These are phyloP conservation scores for Boletus speciosus DNA, from an alignment of 768 basidiomycete genomes.

Conservation along the genomic window DNA sequence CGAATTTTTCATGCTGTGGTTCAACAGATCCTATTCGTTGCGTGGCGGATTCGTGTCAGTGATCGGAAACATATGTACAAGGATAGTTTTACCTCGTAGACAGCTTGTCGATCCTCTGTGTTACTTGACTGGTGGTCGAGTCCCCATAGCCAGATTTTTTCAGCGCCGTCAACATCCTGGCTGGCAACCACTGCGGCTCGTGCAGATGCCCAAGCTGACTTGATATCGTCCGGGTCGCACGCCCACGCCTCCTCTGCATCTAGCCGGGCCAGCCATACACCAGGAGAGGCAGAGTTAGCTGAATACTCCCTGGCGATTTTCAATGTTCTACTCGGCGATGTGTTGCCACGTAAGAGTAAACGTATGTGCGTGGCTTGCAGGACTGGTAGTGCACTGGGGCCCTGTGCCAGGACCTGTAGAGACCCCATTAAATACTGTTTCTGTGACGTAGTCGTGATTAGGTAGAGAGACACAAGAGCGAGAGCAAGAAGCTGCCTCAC, in stretches of 20 bases:
- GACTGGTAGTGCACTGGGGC: slow-evolving; percentile 16
- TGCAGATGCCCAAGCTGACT: slow-evolving; percentile 44
- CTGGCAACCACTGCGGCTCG: slow-evolving; percentile 32
- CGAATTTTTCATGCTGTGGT: slow-evolving; percentile 44
- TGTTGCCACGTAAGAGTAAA: slow-evolving; percentile 28
- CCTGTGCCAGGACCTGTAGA: slow-evolving; percentile 36
- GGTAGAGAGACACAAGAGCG: not conserved
- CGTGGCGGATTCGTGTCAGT: slow-evolving; percentile 1
- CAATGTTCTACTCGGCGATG: slow-evolving; percentile 34
- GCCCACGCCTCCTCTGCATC: slow-evolving; percentile 37
- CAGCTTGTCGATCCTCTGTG: slow-evolving; percentile 14
- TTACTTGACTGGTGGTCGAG: slow-evolving; percentile 27
- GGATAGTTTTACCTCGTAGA: slow-evolving; percentile 33
- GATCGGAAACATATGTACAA: not conserved
- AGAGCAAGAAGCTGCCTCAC: slow-evolving; percentile 18
- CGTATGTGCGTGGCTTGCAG: slow-evolving; percentile 38
- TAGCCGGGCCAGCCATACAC: slow-evolving; percentile 54
- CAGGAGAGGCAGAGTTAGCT: slow-evolving; percentile 33
- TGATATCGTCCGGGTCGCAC: slow-evolving; percentile 24
- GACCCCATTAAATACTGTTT: slow-evolving; percentile 52
- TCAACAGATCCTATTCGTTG: slow-evolving; percentile 38
- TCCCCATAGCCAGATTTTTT: slow-evolving; percentile 57
- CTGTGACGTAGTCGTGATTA: slow-evolving; percentile 31
- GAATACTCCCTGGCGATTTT: slow-evolving; percentile 48
- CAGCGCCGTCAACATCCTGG: slow-evolving; percentile 21